Evolutionary conservation across 2,329 filamentous ascomycete genomes (phyloP).

Genomic region (Ambrosiella beaveri): DNA sequence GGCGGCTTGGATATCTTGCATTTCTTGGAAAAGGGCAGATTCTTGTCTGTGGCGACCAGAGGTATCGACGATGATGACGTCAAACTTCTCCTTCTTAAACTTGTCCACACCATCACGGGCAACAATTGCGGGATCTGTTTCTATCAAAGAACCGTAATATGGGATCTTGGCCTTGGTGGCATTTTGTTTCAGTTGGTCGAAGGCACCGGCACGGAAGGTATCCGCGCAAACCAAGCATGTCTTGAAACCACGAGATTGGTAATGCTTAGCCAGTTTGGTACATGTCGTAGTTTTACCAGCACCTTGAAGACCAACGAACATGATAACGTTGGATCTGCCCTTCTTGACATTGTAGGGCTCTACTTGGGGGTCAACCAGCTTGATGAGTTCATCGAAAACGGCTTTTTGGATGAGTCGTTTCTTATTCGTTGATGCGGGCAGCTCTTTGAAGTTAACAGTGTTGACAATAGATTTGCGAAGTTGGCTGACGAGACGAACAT

Average conservation of each 20-base stretch:
- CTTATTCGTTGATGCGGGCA: slow-evolving; percentile 87
- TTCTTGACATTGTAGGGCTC: slow-evolving; percentile 96
- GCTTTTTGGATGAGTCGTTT: slow-evolving; percentile 95
- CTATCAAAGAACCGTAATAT: slow-evolving; percentile 91
- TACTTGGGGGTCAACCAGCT: slow-evolving; percentile 86
- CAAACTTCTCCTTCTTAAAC: slow-evolving; percentile 97
- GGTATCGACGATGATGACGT: slow-evolving; percentile 97
- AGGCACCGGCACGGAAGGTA: slow-evolving; percentile 94
- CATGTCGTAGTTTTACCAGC: slow-evolving; percentile 96
- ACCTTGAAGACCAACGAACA: slow-evolving; percentile 97
- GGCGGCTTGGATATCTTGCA: slow-evolving; percentile 88
- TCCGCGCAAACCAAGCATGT: slow-evolving; percentile 91
- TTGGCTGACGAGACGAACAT: slow-evolving; percentile 78
- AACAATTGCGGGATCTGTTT: slow-evolving; percentile 87
- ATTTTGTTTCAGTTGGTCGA: slow-evolving; percentile 97
- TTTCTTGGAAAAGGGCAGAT: slow-evolving; percentile 86
- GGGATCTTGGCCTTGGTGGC: slow-evolving; percentile 98
- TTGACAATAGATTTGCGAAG: slow-evolving; percentile 85
- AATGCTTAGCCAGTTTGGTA: slow-evolving; percentile 90
- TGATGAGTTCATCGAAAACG: slow-evolving; percentile 91
- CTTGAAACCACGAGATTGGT: slow-evolving; percentile 84
- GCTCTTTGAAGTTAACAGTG: slow-evolving; percentile 85
- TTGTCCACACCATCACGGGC: slow-evolving; percentile 93
- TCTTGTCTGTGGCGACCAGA: slow-evolving; percentile 91
- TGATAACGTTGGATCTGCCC: slow-evolving; percentile 89